Evolutionary conservation across 352 stramenopile species (phyloP), one percentile per base, ranked within the genome.

Genomic region (Globisporangium abappressorium): DNA sequence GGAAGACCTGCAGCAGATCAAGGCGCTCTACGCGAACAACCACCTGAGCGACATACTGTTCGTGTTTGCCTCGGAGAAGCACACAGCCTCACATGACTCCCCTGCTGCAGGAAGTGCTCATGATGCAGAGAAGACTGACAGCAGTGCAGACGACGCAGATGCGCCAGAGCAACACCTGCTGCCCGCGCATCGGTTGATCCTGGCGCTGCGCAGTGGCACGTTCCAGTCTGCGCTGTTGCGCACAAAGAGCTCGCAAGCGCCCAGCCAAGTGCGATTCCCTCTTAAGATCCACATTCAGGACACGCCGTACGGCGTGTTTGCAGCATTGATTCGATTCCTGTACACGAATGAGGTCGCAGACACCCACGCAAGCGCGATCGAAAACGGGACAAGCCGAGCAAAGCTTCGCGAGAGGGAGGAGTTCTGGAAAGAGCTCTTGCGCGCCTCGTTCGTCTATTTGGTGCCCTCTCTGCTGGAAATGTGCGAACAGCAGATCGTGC

Each of bases 281-380:
- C 74, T 95, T 34, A 92, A 92, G 65, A 92, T 95, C 55, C 66
- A 92, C 71, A 76, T 95, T 20, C 80, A 93, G 59, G 85, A 95
- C 70, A 95, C 87, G n/a, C 67, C 87, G 14, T 92, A 88, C 51
- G 72, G 65, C 12, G 81, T 91, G 5, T 94, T 95, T 71, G 81
- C 84, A 24, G 76, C 79, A 47, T 60, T 95, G 57, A 66, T 95
- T 47, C 68, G 78, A 28, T 95, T 86, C 58, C 63, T 95, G 30
- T 95, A 95, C 73, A 91, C 82, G n/a, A 89, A 90, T 55, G 77
- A 94, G 38, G 68, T 91, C 36, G 57, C 38, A 2, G 30, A 46
- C 47, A 33, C 26, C 9, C 30, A 61, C 55, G 18, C 30, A 9
- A n/a, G 18, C 20, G 20, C 18, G 30, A 28, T 28, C 51, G 60